Evolutionary conservation across 2,329 filamentous ascomycete species (phyloP), one percentile per base, ranked within the genome.

Genomic region (Pestalotiopsis sp.): DNA sequence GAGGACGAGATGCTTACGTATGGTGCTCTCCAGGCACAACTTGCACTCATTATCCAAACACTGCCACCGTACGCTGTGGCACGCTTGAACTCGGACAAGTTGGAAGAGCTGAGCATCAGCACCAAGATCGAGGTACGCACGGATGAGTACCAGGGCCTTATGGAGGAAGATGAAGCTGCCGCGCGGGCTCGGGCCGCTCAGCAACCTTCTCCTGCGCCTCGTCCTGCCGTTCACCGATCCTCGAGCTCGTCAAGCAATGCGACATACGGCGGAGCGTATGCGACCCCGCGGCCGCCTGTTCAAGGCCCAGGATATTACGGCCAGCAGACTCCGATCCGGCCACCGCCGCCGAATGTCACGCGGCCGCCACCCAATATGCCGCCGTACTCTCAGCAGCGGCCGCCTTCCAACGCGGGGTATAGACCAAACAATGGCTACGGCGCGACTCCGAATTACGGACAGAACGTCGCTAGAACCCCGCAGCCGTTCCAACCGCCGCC

Each of bases 21-120:
- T 77, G 86, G 93, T 71, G 86, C 91, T 31, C 85, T 97, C 66
- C 94, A 92, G 77, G 87, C 90, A 3, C 93, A 95, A 76, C 83
- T 97, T 23, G 84, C 89, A 0, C 82, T 94, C 38, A 89, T 97
- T 71, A 87, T 97, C 70, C 87, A 91, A 72, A 89, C 87, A 52
- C 82, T 97, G 12, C 94, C 94, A 1, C 94, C 94, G 1, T 96
- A 94, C 76, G 93, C 92, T 1, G 92, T 97, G 27, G 91, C 94
- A 5, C 95, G 96, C 75, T 83, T 97, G 70, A 91, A 97, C 74
- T 94, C 94, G 11, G 92, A 97, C 77, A 92, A 94, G 78, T 82
- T 97, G n/a, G 91, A 91, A 38, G 92, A 94, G 68, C 83, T 97
- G 62, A 91, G 93, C 71, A 92, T 97, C 76, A 95, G 91, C 81